Conservation (phyloP, 2,329 filamentous ascomycete genomes). For the Xylariomycetidae sp. region DNA sequence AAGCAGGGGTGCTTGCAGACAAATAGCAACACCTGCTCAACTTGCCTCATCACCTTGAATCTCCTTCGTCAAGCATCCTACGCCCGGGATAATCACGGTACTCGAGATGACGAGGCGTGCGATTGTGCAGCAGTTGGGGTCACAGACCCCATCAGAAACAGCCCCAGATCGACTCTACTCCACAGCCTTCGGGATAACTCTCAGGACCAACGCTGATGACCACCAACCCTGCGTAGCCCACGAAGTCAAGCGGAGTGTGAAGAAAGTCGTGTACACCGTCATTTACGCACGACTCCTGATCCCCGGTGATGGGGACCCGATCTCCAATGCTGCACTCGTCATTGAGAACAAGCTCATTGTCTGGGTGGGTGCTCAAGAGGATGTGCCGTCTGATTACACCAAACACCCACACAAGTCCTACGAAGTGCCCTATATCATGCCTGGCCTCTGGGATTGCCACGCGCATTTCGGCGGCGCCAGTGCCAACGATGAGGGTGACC, state of each 20-base stretch:
- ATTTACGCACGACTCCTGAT: slow-evolving; percentile 31
- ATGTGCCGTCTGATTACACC: slow-evolving; percentile 26
- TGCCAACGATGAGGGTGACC: slow-evolving; percentile 8
- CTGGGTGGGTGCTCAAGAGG: slow-evolving; percentile 30
- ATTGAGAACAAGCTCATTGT: slow-evolving; percentile 32
- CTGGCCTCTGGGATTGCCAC: slow-evolving; percentile 32
- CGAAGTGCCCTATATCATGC: slow-evolving; percentile 27
- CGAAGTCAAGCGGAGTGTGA: slow-evolving; percentile 5
- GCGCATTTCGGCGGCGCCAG: slow-evolving; percentile 26
- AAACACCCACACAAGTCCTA: slow-evolving; percentile 20
- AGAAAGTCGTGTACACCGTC: slow-evolving; percentile 28
- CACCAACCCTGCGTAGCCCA: slow-evolving; percentile 2
- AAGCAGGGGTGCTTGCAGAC: too few species aligned
- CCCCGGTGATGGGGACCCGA: slow-evolving; percentile 32
- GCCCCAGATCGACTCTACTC: too few species aligned
- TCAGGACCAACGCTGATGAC: slow-evolving; percentile 16
- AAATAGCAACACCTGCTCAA: too few species aligned
- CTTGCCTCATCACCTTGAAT: too few species aligned
- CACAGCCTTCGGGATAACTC: slow-evolving; percentile 9
- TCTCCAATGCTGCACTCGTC: slow-evolving; percentile 29
- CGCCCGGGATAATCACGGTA: too few species aligned
- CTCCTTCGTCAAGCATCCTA: too few species aligned
- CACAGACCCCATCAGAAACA: too few species aligned
- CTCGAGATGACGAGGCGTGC: too few species aligned
- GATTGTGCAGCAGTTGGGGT: too few species aligned